Percentiles rank a stretch among this genome's conserved stretches.
Evolutionary conservation across 208 protist genomes (phyloP).

Genomic region (Crithidia sp.): DNA sequence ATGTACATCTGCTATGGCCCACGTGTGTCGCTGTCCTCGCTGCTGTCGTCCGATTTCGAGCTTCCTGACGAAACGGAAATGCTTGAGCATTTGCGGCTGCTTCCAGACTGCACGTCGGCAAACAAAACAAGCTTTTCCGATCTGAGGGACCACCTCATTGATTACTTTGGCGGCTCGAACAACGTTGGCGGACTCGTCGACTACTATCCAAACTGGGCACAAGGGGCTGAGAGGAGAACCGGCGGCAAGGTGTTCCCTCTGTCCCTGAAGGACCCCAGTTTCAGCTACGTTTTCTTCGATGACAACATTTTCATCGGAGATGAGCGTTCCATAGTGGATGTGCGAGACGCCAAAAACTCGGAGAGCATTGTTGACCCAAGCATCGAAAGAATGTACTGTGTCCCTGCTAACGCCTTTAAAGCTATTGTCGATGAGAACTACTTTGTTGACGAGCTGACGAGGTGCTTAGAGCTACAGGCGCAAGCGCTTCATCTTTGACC

Average conservation of each 20-base stretch:
- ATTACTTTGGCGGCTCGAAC: constrained; percentile 56
- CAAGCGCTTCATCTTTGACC: constrained; percentile 11
- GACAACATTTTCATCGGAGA: constrained; percentile 90
- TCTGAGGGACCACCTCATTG: constrained; percentile 57
- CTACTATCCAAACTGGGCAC: constrained; percentile 90
- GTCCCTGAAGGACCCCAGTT: constrained; percentile 17
- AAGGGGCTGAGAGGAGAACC: constrained; percentile 68
- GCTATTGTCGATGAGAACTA: constrained; percentile 85
- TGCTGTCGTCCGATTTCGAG: constrained; percentile 30
- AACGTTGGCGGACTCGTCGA: constrained; percentile 85
- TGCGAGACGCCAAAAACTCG: constrained; percentile 58
- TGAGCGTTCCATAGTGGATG: constrained; percentile 87
- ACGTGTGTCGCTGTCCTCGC: constrained; percentile 48
- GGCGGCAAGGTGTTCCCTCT: constrained; percentile 89
- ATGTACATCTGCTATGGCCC: constrained; percentile 81
- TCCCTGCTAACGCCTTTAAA: constrained; percentile 81
- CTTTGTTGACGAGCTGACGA: constrained; percentile 73
- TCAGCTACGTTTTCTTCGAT: constrained; percentile 89
- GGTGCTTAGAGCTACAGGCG: constrained; percentile 40
- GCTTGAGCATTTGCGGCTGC: constrained; percentile 35
- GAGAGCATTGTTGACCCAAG: constrained; percentile 48
- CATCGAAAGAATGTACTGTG: constrained; percentile 71
- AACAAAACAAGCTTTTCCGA: constrained; percentile 51
- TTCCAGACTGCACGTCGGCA: constrained; percentile 58
- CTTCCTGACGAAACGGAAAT: constrained; percentile 28